Conservation (phyloP, 1,284 basidiomycete species). For the Puccinia coronata region DNA sequence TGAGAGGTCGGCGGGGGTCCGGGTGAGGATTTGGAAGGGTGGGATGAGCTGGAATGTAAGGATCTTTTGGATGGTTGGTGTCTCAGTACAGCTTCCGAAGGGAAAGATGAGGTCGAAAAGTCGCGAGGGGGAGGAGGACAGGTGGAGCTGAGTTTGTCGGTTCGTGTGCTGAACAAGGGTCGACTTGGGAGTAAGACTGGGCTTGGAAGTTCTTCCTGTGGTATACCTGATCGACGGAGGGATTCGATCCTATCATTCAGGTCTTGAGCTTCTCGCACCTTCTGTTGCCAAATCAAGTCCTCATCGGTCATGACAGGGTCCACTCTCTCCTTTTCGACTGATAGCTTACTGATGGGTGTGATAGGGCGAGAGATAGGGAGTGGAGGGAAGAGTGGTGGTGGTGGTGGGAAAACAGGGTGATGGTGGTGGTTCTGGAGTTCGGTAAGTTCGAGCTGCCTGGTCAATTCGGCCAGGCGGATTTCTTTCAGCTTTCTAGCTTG, state of each 20-base stretch:
- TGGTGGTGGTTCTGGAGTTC: neutral
- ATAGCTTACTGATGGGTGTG: conserved; percentile 11
- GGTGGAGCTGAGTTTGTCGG: neutral
- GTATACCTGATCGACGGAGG: conserved; percentile 34
- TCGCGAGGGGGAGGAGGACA: conserved; percentile 1
- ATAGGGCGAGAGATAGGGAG: neutral
- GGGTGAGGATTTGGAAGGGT: neutral
- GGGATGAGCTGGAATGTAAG: conserved; percentile 3
- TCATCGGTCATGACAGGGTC: neutral
- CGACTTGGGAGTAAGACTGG: conserved; percentile 31
- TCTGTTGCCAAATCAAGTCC: conserved; percentile 25
- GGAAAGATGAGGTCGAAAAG: neutral
- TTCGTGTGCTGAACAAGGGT: neutral
- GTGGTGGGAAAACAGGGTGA: neutral
- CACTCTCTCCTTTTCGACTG: neutral
- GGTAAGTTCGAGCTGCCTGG: conserved; percentile 26
- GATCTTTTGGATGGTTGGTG: conserved; percentile 16
- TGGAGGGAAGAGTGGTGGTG: neutral
- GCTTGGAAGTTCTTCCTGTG: conserved; percentile 31
- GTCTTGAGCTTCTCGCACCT: conserved; percentile 28
- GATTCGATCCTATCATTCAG: conserved; percentile 39
- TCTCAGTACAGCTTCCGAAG: neutral
- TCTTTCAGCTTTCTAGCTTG: conserved; percentile 38
- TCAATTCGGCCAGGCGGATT: conserved; percentile 32
- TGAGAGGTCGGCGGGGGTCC: neutral